phyloP scores from a whole-genome alignment of 2,329 filamentous ascomycete species.

The Diaporthe caulivora region DNA sequence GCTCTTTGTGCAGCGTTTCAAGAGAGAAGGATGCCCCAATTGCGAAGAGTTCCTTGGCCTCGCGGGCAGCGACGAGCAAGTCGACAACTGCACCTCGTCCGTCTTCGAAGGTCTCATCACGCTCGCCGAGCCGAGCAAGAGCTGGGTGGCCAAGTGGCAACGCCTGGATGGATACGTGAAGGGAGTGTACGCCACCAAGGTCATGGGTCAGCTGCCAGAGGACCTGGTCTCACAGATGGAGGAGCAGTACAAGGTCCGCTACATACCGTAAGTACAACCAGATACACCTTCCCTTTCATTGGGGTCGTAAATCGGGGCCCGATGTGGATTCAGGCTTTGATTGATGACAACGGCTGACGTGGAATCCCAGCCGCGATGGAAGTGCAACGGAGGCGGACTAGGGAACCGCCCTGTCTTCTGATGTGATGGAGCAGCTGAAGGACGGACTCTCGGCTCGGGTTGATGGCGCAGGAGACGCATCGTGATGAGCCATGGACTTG shows the following conservation, averaged over 20 bases:
- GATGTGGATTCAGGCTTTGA: neutral
- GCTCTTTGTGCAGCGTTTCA: conserved; percentile 77
- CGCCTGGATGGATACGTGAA: conserved; percentile 88
- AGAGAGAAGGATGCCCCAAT: conserved; percentile 91
- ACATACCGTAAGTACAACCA: conserved; percentile 70
- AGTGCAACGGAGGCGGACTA: conserved; percentile 64
- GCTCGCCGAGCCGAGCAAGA: conserved; percentile 82
- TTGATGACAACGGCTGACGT: conserved; percentile 22
- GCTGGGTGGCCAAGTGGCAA: conserved; percentile 98
- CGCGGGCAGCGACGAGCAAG: conserved; percentile 80
- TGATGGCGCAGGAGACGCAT: neutral
- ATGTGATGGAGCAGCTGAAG: conserved; percentile 35
- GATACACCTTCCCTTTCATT: too few relatives aligned
- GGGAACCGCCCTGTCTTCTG: conserved; percentile 33
- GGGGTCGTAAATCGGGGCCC: neutral
- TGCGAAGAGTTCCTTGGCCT: conserved; percentile 94
- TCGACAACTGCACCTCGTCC: conserved; percentile 93
- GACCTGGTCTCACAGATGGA: conserved; percentile 72
- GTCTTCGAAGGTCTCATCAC: conserved; percentile 95
- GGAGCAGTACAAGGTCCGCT: conserved; percentile 73
- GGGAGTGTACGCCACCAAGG: conserved; percentile 95
- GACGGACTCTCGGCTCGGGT: neutral
- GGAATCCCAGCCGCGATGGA: conserved; percentile 63
- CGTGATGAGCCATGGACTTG: neutral
- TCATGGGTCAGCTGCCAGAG: conserved; percentile 82